A percentile compares a stretch with the other conserved stretches of the same genome.
These are phyloP conservation scores for Colletotrichum kahawae DNA, from an alignment of 2,329 filamentous ascomycete species.

Conservation along the genomic window DNA sequence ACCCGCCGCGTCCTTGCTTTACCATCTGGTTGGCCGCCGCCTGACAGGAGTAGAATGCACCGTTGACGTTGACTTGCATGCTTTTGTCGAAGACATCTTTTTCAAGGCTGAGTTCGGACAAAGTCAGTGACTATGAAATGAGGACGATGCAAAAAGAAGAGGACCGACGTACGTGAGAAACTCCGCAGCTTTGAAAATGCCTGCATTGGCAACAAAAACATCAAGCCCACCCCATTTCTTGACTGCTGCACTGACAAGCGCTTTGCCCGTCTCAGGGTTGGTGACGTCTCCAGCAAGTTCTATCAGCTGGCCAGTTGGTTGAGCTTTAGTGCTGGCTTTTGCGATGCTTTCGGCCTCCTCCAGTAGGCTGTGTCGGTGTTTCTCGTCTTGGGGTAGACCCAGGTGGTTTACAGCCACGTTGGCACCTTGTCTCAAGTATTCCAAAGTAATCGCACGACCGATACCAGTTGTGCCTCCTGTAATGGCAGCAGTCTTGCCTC, in stretches of 20 bases:
- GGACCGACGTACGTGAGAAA: conserved; percentile 1
- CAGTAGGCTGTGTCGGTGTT: conserved; percentile 33
- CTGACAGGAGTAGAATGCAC: conserved; percentile 74
- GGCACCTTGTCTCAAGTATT: conserved; percentile 68
- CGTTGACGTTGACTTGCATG: conserved; percentile 71
- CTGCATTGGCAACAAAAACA: conserved; percentile 36
- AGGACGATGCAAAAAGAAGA: neutral
- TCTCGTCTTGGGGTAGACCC: conserved; percentile 39
- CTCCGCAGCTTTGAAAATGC: conserved; percentile 8
- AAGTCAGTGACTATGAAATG: neutral
- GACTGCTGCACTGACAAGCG: conserved; percentile 37
- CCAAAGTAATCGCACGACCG: conserved; percentile 71
- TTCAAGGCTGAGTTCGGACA: conserved; percentile 51
- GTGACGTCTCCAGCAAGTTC: conserved; percentile 69
- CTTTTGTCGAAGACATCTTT: conserved; percentile 65
- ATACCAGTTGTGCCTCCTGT: conserved; percentile 73
- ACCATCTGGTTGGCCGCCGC: conserved; percentile 62
- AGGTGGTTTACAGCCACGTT: conserved; percentile 69
- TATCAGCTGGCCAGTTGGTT: conserved; percentile 54
- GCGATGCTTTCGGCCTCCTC: conserved; percentile 40
- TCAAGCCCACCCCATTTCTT: conserved; percentile 52
- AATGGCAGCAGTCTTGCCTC: conserved; percentile 66
- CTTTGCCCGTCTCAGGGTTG: conserved; percentile 63
- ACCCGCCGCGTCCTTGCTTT: conserved; percentile 54
- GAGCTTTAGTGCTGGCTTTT: conserved; percentile 21